Evolutionary conservation across 371 early-diverging fungal species (phyloP).

Genomic region (Dipsacomyces acuminosporus): DNA sequence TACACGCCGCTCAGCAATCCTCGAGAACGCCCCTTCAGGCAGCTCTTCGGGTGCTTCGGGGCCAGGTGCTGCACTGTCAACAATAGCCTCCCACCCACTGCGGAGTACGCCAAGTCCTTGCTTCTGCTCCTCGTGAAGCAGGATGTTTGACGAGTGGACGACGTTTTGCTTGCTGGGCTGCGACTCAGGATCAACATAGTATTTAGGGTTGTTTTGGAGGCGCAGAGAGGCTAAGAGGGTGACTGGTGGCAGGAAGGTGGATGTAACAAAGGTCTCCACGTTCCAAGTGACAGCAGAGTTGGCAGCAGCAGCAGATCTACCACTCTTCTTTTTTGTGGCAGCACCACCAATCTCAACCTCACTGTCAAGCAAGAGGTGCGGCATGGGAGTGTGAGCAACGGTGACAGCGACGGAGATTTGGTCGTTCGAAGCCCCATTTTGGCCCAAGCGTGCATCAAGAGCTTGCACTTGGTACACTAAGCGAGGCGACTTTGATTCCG

Average conservation of each 20-base stretch:
- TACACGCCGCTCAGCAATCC: conserved; percentile 25
- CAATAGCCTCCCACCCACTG: conserved; percentile 45
- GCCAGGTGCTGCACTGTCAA: conserved; percentile 22
- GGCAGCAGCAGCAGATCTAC: not conserved
- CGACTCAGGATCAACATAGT: conserved; percentile 37
- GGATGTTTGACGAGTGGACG: conserved; percentile 44
- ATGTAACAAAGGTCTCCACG: conserved; percentile 30
- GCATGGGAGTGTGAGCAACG: conserved; percentile 25
- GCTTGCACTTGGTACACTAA: conserved; percentile 38
- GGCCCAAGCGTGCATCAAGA: conserved; percentile 26
- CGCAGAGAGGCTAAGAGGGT: conserved; percentile 41
- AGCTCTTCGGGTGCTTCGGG: not conserved
- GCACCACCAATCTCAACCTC: not conserved
- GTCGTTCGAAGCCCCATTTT: conserved; percentile 23
- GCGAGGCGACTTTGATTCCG: conserved; percentile 14
- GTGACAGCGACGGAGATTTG: conserved; percentile 36
- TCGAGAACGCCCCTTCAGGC: conserved; percentile 15
- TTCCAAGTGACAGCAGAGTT: conserved; percentile 14
- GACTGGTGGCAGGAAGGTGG: conserved; percentile 39
- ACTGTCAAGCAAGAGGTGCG: conserved; percentile 20
- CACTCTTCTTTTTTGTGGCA: not conserved
- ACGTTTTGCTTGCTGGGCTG: conserved; percentile 15
- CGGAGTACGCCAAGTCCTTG: conserved; percentile 45
- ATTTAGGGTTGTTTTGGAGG: conserved; percentile 40
- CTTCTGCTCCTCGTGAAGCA: conserved; percentile 45